These are phyloP conservation scores for Penicillium sp. DNA, from an alignment of 2,329 filamentous ascomycete species.

Conservation along the genomic window DNA sequence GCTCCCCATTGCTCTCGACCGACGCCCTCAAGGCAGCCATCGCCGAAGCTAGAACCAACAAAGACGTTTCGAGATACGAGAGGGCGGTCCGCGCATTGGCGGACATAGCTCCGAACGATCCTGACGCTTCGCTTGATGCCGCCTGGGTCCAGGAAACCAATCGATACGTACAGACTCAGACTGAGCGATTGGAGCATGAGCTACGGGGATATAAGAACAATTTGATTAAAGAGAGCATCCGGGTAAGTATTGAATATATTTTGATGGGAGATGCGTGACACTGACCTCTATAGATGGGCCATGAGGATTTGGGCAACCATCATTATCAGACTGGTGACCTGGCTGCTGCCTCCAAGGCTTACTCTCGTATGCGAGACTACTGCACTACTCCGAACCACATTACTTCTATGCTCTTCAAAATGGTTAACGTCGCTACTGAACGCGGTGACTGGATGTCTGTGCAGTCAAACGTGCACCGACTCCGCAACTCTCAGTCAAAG, in stretches of 20 bases:
- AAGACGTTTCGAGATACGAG: constrained; percentile 69
- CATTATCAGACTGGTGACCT: constrained; percentile 76
- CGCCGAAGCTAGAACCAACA: constrained; percentile 70
- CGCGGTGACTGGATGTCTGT: constrained; percentile 74
- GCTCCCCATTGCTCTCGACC: constrained; percentile 69
- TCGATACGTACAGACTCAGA: constrained; percentile 66
- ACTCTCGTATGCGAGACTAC: constrained; percentile 83
- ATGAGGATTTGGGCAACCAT: constrained; percentile 86
- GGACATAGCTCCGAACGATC: constrained; percentile 62
- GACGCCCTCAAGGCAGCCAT: constrained; percentile 81
- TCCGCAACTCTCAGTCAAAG: constrained; percentile 53
- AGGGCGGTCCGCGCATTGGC: constrained; percentile 66
- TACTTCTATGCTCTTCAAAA: constrained; percentile 73
- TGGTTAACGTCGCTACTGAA: constrained; percentile 73
- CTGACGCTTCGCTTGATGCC: constrained; percentile 65
- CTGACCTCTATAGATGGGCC: constrained; percentile 68
- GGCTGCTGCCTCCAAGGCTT: constrained; percentile 70
- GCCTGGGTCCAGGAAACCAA: constrained; percentile 72
- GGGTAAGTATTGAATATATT: constrained; percentile 54
- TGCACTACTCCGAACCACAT: constrained; percentile 82
- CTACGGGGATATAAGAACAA: constrained; percentile 95
- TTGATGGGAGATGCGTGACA: neutral
- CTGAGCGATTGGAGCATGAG: constrained; percentile 74
- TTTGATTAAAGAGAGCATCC: constrained; percentile 92
- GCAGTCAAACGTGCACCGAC: constrained; percentile 57